Evolutionary conservation across 805 yeast genomes (phyloP), one percentile per base, ranked within the genome.

Genomic region (Kazachstania viticola): DNA sequence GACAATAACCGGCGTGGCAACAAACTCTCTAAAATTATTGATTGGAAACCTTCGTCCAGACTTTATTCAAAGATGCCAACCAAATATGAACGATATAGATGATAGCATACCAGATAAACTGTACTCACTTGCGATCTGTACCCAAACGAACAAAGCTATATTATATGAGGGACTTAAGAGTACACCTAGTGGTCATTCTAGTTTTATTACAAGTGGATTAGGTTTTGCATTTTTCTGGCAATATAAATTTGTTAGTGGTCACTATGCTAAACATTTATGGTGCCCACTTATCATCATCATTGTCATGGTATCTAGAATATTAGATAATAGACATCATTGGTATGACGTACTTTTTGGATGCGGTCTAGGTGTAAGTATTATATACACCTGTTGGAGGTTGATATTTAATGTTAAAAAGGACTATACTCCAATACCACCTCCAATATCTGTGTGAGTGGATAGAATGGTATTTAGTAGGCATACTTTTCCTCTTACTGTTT

Each of bases 181-280:
- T 36, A 50, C 58, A 3, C 58, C 58, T 18, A 48, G 54, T 31
- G 56, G 58, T 4, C 58, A 52, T 33, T 42, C 54, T 5, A 48
- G 54, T 37, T 40, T 52, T 18, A 43, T 42, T 15, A 29, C 40
- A 5, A 25, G 41, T 15, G 43, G 47, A 2, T 42, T 51, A 31
- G 48, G 44, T 4, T 49, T 41, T 29, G 27, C 45, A 24, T 51
- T 38, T 29, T 21, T 40, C 27, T 46, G 54, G 54, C 53, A 49
- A 33, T 25, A 31, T 22, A 39, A 30, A 13, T 46, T 38, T 30
- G 34, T 42, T 17, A 28, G 25, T n/a, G 45, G 46, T 18, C 21
- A 32, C 9, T 36, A 31, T 12, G 25, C 25, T 21, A 38, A 44
- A 14, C 49, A 48, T 38, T n/a, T 38, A 4, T 52, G 58, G 58